Base-by-base conservation (phyloP, 805 yeast species). In the Saccharomyces paradoxus region DNA sequence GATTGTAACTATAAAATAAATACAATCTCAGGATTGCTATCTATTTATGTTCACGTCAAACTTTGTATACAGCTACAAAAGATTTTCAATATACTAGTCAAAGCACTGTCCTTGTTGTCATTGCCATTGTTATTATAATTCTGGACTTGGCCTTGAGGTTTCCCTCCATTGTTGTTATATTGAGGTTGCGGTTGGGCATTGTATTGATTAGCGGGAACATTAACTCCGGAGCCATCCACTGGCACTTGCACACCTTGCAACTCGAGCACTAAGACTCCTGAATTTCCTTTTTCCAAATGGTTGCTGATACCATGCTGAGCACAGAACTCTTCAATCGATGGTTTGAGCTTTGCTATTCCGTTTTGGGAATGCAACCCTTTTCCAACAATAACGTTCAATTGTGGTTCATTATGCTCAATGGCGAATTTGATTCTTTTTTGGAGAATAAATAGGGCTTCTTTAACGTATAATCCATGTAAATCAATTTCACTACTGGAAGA, bases 401-500 rank as follows among this genome's bases (percentile, higher is more conserved):
- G 81, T 2, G 78, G 69, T 64, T 88, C 94, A 53, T 80, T 74
- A 26, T 81, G 73, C 41, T 65, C 65, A 14, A 81, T 76, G 53
- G 84, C 89, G 28, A 82, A 82, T n/a, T 78, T 77, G 50, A 92
- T 79, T 55, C 98, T 77, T 56, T 80, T 81, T 61, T 85, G 87
- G 59, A 92, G 75, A 51, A 86, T 81, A 66, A 81, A 86, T 57
- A 81, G 81, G 7, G 97, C 97, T 72, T 92, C 99, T 67, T 84
- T 86, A 21, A 92, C 95, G 62, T 77, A 91, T 30, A 92, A 74
- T 0, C 99, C 99, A 69, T 92, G 99, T 52, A 92, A 76, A 72
- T 92, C 98, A 58, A 92, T 89, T 70, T 92, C 98, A 68, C 89
- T 86, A 26, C 77, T 77, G 31, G 80, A 83, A n/a, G 92, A 84